phyloP scores from a whole-genome alignment of 371 early-diverging fungal species.

The Rhizopus delemar region DNA sequence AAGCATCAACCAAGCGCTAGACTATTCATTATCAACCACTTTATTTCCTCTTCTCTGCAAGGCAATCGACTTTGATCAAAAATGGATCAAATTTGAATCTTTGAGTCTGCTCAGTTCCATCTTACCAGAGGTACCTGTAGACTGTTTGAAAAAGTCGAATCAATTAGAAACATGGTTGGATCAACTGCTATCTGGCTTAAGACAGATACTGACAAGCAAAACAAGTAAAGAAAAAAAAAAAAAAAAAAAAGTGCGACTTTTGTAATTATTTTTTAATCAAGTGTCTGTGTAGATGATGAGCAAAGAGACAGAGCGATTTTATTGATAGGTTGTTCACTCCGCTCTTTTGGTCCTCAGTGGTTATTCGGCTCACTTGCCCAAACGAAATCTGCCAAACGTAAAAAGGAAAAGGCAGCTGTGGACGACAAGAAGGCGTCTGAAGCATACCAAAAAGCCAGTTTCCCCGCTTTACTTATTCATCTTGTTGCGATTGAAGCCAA shows the following conservation, averaged over 20 bases:
- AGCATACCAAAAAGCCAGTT: constrained; percentile 33
- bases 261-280: constrained; percentile 27
- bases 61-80: constrained; percentile 31
- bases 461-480: constrained; percentile 49
- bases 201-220: constrained; percentile 5
- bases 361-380: constrained; percentile 36
- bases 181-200: constrained; percentile 11
- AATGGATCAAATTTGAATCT: constrained; percentile 36
- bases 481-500: constrained; percentile 54
- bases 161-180: constrained; percentile 8
- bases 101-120: constrained; percentile 29
- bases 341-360: constrained; percentile 49
- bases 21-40: constrained; percentile 34
- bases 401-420: constrained; percentile 25
- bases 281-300: constrained; percentile 23
- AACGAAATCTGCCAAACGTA: constrained; percentile 27
- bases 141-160: constrained; percentile 6
- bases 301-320: constrained; percentile 39
- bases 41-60: constrained; percentile 31
- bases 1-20: constrained; percentile 33
- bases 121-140: constrained; percentile 31
- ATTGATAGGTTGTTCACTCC: constrained; percentile 31
- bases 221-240: constrained; percentile 31
- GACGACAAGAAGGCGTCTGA: constrained; percentile 11
- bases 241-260: constrained; percentile 28